Percentiles rank a stretch among this genome's conserved stretches.
These are phyloP conservation scores for Starmerella geochares DNA, from an alignment of 805 yeast species.

Conservation along the genomic window DNA sequence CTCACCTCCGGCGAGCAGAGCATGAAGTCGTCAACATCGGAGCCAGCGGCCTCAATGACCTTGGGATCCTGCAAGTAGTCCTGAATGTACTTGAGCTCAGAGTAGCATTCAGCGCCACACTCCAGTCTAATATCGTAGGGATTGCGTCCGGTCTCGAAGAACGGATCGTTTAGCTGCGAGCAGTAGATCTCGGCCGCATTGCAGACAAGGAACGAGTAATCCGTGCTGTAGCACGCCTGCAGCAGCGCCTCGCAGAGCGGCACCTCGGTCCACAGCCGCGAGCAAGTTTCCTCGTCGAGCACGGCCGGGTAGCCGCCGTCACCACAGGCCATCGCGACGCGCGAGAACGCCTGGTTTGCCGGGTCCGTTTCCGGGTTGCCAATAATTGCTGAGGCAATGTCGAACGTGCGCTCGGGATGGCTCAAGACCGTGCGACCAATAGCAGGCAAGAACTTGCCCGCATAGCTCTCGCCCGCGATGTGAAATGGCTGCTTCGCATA, in stretches of 20 bases:
- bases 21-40: slow-evolving; percentile 61
- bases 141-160: slow-evolving; percentile 74
- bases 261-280: slow-evolving; percentile 51
- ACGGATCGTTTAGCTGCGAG: slow-evolving; percentile 62
- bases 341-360: slow-evolving; percentile 64
- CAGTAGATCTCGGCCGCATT: slow-evolving; percentile 88
- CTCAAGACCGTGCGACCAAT: slow-evolving; percentile 49
- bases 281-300: slow-evolving; percentile 68
- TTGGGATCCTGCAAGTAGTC: slow-evolving; percentile 64
- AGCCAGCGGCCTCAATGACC: slow-evolving; percentile 77
- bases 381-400: slow-evolving; percentile 70
- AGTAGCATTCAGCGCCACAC: slow-evolving; percentile 68
- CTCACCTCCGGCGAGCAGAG: slow-evolving; percentile 55
- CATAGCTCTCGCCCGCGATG: slow-evolving; percentile 90
- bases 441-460: slow-evolving; percentile 95
- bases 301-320: slow-evolving; percentile 74
- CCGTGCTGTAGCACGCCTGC: slow-evolving; percentile 64
- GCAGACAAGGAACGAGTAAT: slow-evolving; percentile 64
- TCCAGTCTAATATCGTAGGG: slow-evolving; percentile 81
- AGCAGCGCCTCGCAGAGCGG: slow-evolving; percentile 72
- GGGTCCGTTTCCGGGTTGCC: slow-evolving; percentile 95
- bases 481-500: slow-evolving; percentile 51
- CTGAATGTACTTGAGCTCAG: slow-evolving; percentile 62
- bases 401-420: slow-evolving; percentile 55
- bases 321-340: slow-evolving; percentile 93